These are phyloP conservation scores for Nakazawaea anatomiae DNA, from an alignment of 805 yeast species.

Conservation along the genomic window DNA sequence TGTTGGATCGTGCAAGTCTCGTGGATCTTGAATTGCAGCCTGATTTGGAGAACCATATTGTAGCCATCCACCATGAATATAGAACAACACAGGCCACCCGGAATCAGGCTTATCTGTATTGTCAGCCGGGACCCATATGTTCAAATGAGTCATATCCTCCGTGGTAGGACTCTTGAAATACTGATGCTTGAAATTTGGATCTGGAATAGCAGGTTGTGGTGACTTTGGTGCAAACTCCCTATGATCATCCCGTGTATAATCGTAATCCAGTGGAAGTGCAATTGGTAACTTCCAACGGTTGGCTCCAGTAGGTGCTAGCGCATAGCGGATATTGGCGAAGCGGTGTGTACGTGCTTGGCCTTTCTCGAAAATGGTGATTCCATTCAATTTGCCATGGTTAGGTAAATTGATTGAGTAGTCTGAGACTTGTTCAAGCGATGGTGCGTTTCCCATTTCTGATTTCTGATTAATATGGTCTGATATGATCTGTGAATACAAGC, in stretches of 20 bases:
- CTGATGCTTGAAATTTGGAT: constrained; percentile 16
- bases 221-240: constrained; percentile 26
- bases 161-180: constrained; percentile 10
- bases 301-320: constrained; percentile 3
- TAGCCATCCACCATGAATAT: constrained; percentile 40
- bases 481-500: neutral
- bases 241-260: constrained; percentile 34
- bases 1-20: constrained; percentile 20
- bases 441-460: constrained; percentile 7
- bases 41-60: constrained; percentile 28
- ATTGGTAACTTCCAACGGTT: constrained; percentile 9
- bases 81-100: constrained; percentile 37
- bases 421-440: constrained; percentile 4
- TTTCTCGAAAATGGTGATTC: constrained; percentile 5
- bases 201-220: constrained; percentile 30
- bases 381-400: constrained; percentile 3
- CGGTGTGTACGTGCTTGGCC: constrained; percentile 5
- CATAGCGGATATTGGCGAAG: constrained; percentile 9
- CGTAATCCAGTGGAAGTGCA: constrained; percentile 25
- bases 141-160: constrained; percentile 30
- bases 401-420: neutral
- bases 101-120: constrained; percentile 24
- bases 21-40: constrained; percentile 15
- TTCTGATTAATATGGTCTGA: neutral
- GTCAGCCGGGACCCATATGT: constrained; percentile 21